Conservation (phyloP, 768 basidiomycete genomes). For the Termitomyces sp. region DNA sequence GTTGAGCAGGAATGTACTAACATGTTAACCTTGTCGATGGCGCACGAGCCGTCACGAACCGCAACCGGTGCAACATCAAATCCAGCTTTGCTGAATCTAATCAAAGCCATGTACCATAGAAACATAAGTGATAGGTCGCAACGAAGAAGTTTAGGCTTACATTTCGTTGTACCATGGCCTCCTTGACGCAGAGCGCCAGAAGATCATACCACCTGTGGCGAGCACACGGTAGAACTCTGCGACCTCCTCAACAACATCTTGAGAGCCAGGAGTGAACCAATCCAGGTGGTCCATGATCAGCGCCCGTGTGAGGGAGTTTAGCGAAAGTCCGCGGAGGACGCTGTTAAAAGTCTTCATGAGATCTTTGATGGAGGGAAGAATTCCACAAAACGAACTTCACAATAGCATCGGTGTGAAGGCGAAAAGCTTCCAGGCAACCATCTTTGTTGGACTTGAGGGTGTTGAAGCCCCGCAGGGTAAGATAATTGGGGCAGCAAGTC, state of each 20-base stretch:
- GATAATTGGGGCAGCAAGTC: slow-evolving; percentile 59
- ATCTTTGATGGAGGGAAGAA: background rate
- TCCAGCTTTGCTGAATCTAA: slow-evolving; percentile 47
- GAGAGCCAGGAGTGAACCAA: slow-evolving; percentile 48
- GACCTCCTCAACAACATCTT: slow-evolving; percentile 50
- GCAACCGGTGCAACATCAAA: slow-evolving; percentile 52
- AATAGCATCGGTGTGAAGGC: slow-evolving; percentile 71
- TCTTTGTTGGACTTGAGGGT: slow-evolving; percentile 46
- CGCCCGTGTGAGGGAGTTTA: slow-evolving; percentile 52
- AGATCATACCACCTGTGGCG: slow-evolving; percentile 54
- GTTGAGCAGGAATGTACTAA: slow-evolving; percentile 26
- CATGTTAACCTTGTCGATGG: slow-evolving; percentile 74
- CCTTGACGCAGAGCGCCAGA: slow-evolving; percentile 64
- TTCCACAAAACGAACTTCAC: slow-evolving; percentile 43
- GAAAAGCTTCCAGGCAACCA: slow-evolving; percentile 48
- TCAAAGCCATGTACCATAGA: background rate
- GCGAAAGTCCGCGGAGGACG: slow-evolving; percentile 28
- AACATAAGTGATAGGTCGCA: background rate
- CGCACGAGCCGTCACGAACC: slow-evolving; percentile 45
- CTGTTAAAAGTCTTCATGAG: slow-evolving; percentile 11
- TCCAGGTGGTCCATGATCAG: slow-evolving; percentile 74
- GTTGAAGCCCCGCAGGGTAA: slow-evolving; percentile 59
- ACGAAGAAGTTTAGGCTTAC: slow-evolving; percentile 18
- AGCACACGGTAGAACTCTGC: slow-evolving; percentile 53
- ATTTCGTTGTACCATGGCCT: slow-evolving; percentile 62